phyloP scores from a whole-genome alignment of 768 basidiomycete species.

The Paxillus ammoniavirescens region DNA sequence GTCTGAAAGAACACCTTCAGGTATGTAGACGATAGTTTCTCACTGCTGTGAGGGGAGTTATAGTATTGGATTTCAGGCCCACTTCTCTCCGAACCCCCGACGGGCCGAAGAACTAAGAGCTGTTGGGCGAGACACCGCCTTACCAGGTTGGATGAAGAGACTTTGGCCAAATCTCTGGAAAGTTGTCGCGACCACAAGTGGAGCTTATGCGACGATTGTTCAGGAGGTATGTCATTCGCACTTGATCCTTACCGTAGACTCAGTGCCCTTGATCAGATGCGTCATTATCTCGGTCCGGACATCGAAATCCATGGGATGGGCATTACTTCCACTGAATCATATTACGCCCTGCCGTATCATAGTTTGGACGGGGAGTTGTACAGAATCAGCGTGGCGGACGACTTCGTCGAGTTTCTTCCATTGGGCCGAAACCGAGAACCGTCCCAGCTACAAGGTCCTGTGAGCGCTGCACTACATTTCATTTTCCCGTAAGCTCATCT shows the following conservation, averaged over 20 bases:
- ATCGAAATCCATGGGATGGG: background rate
- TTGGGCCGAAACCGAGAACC: background rate
- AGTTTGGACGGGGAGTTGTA: background rate
- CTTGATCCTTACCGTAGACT: background rate
- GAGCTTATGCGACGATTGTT: background rate
- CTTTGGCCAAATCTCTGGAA: conserved; percentile 4
- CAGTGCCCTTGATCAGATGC: background rate
- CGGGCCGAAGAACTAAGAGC: conserved; percentile 2
- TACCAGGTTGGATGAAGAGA: background rate
- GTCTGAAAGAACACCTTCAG: background rate
- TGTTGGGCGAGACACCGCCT: background rate
- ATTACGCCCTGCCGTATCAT: background rate
- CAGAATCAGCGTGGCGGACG: background rate
- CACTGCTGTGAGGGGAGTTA: background rate
- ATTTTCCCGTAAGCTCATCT: background rate
- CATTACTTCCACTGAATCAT: background rate
- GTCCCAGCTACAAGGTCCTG: background rate
- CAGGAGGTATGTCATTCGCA: background rate
- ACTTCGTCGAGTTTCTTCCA: background rate
- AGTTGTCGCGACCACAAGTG: background rate
- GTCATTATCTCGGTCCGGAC: conserved; percentile 2
- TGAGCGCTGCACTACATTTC: background rate
- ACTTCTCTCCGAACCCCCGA: conserved; percentile 2
- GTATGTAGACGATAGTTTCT: background rate
- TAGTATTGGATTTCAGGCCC: background rate